Conservation (phyloP, 192 early-diverging fungal species). For the Kickxella alabastrina region DNA sequence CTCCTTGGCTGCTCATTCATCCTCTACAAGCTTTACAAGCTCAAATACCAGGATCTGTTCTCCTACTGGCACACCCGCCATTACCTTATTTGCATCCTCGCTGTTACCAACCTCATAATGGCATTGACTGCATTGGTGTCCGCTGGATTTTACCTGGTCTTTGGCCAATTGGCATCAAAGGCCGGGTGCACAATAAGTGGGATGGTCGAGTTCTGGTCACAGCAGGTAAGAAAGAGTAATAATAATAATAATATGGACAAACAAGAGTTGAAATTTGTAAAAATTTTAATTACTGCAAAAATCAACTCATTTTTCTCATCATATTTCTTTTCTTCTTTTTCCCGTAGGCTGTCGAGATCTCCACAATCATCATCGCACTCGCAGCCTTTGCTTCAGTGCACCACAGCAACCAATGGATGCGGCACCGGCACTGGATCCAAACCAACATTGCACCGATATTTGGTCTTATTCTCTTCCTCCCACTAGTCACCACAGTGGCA, state of each 20-base stretch:
- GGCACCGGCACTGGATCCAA: constrained; percentile 37
- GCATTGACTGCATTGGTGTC: constrained; percentile 19
- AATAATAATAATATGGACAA: not conserved
- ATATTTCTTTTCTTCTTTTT: constrained; percentile 6
- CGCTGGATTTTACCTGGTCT: constrained; percentile 25
- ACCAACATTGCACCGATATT: constrained; percentile 31
- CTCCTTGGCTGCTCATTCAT: constrained; percentile 16
- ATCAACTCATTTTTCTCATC: not conserved
- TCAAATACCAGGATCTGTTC: not conserved
- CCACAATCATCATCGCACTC: constrained; percentile 21
- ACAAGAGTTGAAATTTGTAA: not conserved
- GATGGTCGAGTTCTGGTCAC: constrained; percentile 41
- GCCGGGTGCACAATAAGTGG: constrained; percentile 37
- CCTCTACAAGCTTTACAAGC: constrained; percentile 7
- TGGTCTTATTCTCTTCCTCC: constrained; percentile 29
- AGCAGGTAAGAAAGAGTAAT: constrained; percentile 18
- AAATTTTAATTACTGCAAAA: not conserved
- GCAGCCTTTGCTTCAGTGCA: constrained; percentile 20
- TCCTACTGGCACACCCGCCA: constrained; percentile 30
- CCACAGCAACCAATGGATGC: constrained; percentile 13
- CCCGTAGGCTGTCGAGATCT: constrained; percentile 30
- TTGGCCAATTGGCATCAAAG: constrained; percentile 21
- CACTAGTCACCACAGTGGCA: constrained; percentile 21
- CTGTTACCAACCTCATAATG: constrained; percentile 15
- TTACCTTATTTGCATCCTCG: constrained; percentile 15